Conservation (phyloP, 768 basidiomycete species). For the Tulasnella sp. region DNA sequence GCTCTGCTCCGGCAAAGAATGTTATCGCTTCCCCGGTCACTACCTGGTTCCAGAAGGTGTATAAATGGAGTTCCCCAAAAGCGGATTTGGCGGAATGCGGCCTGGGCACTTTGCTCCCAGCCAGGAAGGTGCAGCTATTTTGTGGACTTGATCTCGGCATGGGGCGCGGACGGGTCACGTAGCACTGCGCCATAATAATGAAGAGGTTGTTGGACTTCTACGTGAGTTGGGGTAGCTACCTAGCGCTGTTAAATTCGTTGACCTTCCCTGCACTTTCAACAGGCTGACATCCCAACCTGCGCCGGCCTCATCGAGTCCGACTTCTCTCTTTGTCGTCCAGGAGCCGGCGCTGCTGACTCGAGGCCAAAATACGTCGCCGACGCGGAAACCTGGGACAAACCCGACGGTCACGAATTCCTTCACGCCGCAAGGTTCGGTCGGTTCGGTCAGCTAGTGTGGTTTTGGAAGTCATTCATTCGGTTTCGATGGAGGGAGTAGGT, state of each 20-base stretch:
- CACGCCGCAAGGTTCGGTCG: constrained; percentile 70
- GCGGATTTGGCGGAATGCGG: no score
- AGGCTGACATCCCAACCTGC: constrained; percentile 69
- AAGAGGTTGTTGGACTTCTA: constrained; percentile 70
- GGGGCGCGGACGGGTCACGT: constrained; percentile 59
- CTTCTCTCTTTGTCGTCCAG: constrained; percentile 58
- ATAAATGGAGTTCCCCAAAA: no score
- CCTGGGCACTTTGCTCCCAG: constrained; percentile 66
- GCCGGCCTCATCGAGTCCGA: constrained; percentile 90
- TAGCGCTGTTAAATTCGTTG: background rate
- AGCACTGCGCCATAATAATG: constrained; percentile 84
- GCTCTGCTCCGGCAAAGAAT: no score
- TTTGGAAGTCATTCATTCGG: constrained; percentile 51
- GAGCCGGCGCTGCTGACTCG: constrained; percentile 31
- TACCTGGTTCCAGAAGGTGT: no score
- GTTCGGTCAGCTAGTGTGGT: constrained; percentile 73
- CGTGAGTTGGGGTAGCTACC: constrained; percentile 47
- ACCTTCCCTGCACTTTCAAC: background rate
- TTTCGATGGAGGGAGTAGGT: constrained; percentile 50
- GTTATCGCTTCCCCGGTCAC: no score
- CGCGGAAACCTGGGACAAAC: constrained; percentile 44
- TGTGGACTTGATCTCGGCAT: constrained; percentile 53
- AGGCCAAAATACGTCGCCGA: constrained; percentile 82
- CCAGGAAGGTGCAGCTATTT: constrained; percentile 36
- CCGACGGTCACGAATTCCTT: constrained; percentile 77